Percentiles rank a stretch among this genome's conserved stretches.
Conservation (phyloP, 805 yeast species). For the Zygoascus tannicola region DNA sequence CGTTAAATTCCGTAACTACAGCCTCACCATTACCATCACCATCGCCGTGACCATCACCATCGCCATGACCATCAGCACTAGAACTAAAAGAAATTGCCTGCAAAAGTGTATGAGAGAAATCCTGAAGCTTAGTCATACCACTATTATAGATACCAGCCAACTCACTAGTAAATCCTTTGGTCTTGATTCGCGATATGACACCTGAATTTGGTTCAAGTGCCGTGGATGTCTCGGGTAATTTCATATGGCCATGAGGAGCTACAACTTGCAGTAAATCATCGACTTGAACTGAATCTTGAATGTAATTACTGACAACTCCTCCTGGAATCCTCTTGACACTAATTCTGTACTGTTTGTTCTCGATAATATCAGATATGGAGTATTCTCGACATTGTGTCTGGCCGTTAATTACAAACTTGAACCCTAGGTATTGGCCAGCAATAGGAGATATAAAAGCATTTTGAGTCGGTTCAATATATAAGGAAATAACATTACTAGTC, state of each 20-base stretch:
- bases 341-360: slow-evolving; percentile 38
- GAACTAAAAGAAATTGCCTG: neutral
- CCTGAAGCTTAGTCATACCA: neutral
- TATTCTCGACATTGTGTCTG: slow-evolving; percentile 47
- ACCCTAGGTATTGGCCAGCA: slow-evolving; percentile 41
- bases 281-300: slow-evolving; percentile 39
- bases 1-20: too few relatives aligned
- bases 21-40: neutral
- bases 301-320: slow-evolving; percentile 43
- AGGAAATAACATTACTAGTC: slow-evolving; percentile 39
- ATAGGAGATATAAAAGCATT: slow-evolving; percentile 20
- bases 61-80: too few relatives aligned
- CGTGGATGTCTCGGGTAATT: slow-evolving; percentile 17
- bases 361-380: slow-evolving; percentile 37
- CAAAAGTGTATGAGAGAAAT: neutral
- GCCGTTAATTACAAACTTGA: slow-evolving; percentile 29
- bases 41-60: too few relatives aligned
- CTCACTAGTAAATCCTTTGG: neutral
- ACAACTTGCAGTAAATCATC: slow-evolving; percentile 43
- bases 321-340: slow-evolving; percentile 42
- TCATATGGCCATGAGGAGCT: slow-evolving; percentile 50
- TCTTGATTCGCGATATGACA: neutral
- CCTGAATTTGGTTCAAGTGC: slow-evolving; percentile 13
- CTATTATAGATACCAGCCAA: neutral
- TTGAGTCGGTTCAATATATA: slow-evolving; percentile 41